A percentile compares a stretch with the other conserved stretches of the same genome.
phyloP scores from a whole-genome alignment of 1,284 basidiomycete species.

The Lentinula novae-zelandiae region DNA sequence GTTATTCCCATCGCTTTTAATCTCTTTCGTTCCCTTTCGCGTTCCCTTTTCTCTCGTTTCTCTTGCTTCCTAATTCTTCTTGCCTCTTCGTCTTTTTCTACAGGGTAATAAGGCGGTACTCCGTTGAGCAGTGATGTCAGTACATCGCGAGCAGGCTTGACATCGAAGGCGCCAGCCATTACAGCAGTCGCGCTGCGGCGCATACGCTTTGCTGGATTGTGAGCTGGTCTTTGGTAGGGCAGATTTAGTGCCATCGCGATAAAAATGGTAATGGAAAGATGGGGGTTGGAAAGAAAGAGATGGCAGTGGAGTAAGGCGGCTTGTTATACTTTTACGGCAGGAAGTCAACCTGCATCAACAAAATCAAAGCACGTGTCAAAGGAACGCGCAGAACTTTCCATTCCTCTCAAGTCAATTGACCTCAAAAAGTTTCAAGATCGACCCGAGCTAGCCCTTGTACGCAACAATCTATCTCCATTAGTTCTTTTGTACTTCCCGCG shows the following conservation, averaged over 20 bases:
- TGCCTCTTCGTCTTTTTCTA: constrained; percentile 51
- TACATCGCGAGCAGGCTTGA: constrained; percentile 62
- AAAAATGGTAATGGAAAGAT: neutral
- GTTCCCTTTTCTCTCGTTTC: constrained; percentile 51
- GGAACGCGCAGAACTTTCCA: constrained; percentile 1
- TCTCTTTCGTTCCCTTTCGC: constrained; percentile 35
- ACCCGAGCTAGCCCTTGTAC: neutral
- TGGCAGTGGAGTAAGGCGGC: constrained; percentile 37
- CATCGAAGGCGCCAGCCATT: constrained; percentile 69
- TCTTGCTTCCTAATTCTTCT: constrained; percentile 49
- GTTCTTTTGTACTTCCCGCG: neutral
- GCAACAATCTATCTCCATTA: constrained; percentile 9
- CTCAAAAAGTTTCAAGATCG: constrained; percentile 21
- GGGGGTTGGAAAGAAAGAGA: constrained; percentile 30
- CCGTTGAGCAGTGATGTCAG: constrained; percentile 75
- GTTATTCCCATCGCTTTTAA: constrained; percentile 28
- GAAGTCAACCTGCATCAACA: constrained; percentile 35
- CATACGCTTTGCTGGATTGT: constrained; percentile 41
- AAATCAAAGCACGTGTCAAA: constrained; percentile 28
- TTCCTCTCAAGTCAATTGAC: constrained; percentile 25
- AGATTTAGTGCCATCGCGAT: constrained; percentile 35
- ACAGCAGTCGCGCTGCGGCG: constrained; percentile 71
- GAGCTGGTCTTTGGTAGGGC: constrained; percentile 26
- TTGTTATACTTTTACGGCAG: constrained; percentile 44
- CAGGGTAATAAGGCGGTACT: constrained; percentile 58